Evolutionary conservation across 495 filamentous ascomycete species (phyloP).

Genomic region (Penicillium simplicissimum): DNA sequence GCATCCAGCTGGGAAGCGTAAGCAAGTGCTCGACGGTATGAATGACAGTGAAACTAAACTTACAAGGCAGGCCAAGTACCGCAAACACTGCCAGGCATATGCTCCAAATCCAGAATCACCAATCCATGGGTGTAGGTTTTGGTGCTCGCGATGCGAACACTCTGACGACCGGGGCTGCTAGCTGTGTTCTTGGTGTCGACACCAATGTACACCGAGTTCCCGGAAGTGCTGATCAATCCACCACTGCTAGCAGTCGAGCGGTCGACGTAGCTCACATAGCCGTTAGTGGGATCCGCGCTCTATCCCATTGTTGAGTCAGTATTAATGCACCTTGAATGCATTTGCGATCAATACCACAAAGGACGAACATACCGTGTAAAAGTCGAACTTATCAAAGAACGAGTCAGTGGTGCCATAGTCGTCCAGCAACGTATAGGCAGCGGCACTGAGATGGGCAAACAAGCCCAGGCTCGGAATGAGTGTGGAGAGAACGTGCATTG

Average conservation of each 20-base stretch:
- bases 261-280: conserved; percentile 65
- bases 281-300: conserved; percentile 64
- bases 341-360: background rate
- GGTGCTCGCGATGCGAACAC: conserved; percentile 56
- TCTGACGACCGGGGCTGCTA: conserved; percentile 55
- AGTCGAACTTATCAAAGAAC: conserved; percentile 60
- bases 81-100: conserved; percentile 56
- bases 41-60: conserved; percentile 22
- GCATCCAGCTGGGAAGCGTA: conserved; percentile 44
- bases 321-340: background rate
- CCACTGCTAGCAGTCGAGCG: conserved; percentile 49
- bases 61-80: conserved; percentile 63
- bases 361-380: conserved; percentile 39
- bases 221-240: conserved; percentile 55
- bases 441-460: conserved; percentile 43
- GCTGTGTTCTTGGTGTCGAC: conserved; percentile 39
- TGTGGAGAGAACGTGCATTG: conserved; percentile 45
- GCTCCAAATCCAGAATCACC: conserved; percentile 59
- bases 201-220: conserved; percentile 46
- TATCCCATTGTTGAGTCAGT: conserved; percentile 29
- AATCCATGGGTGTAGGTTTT: conserved; percentile 55
- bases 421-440: conserved; percentile 50
- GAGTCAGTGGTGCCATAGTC: conserved; percentile 40
- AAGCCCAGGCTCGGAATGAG: conserved; percentile 41
- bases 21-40: conserved; percentile 2